Evolutionary conservation across 2,329 filamentous ascomycete genomes (phyloP).

Genomic region (Bimuria novae-zelandiae): DNA sequence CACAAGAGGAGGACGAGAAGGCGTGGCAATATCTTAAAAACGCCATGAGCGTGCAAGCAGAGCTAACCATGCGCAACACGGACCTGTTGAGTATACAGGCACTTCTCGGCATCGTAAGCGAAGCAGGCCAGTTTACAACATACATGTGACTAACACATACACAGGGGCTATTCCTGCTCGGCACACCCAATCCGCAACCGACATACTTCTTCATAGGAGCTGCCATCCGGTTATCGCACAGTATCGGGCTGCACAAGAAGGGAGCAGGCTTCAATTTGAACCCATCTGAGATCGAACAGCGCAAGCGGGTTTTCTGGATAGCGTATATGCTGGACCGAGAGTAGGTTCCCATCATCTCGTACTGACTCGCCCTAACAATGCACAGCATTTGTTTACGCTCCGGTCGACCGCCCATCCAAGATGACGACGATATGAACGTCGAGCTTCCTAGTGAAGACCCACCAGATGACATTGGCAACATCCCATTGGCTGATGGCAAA

Average conservation of each 20-base stretch:
- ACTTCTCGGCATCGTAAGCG: slow-evolving; percentile 77
- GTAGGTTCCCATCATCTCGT: slow-evolving; percentile 40
- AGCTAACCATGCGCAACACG: slow-evolving; percentile 93
- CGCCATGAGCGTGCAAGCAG: slow-evolving; percentile 88
- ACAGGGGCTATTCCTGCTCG: slow-evolving; percentile 84
- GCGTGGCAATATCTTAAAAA: slow-evolving; percentile 98
- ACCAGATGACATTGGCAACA: slow-evolving; percentile 90
- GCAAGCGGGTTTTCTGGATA: slow-evolving; percentile 78
- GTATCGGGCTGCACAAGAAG: slow-evolving; percentile 91
- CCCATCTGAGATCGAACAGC: slow-evolving; percentile 90
- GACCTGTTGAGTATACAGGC: slow-evolving; percentile 95
- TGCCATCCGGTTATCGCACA: slow-evolving; percentile 88
- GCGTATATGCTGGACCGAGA: slow-evolving; percentile 76
- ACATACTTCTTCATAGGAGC: slow-evolving; percentile 89
- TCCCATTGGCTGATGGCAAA: slow-evolving; percentile 84
- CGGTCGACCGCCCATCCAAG: slow-evolving; percentile 72
- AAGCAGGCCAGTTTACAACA: background rate
- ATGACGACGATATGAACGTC: slow-evolving; percentile 90
- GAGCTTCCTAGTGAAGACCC: slow-evolving; percentile 91
- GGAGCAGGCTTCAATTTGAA: slow-evolving; percentile 93
- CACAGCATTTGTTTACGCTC: slow-evolving; percentile 68
- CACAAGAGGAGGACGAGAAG: slow-evolving; percentile 88
- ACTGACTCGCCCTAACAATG: slow-evolving; percentile 20
- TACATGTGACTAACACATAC: slow-evolving; percentile 23
- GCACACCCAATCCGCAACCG: slow-evolving; percentile 94